Base-by-base conservation (phyloP, 345 rosid species). In the Isatis tinctoria region DNA sequence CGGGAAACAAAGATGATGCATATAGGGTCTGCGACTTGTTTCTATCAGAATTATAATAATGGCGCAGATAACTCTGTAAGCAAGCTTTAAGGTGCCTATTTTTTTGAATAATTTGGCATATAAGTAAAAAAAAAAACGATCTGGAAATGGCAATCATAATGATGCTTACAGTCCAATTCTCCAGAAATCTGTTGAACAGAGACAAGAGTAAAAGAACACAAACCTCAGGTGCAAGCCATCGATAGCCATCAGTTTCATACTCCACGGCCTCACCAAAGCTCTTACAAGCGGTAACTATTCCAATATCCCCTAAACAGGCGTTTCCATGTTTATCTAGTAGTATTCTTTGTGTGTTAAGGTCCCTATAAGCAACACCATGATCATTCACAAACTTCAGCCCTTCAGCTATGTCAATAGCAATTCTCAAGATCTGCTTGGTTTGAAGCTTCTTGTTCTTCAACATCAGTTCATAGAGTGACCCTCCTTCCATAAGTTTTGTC, bases 151-250 rank as follows among this genome's bases (percentile, higher is more conserved):
- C 2, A 60, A 53, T 8, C 39, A 60, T 52, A 37, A 32, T 22
- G 28, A 74, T 58, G 36, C 28, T 65, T 27, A 49, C 41, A 58
- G 17, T 57, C 13, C 49, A 37, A 67, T 22, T 51, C 30, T 28
- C 45, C 60, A 48, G 67, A 65, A 36, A 18, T 24, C 27, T 33
- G 20, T 24, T 73, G 49, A 74, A 56, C 22, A 65, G 26, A 69
- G 51, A 43, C 57, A 39, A 57, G 72, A 49, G 52, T 30, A 70
- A 65, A 18, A 82, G 69, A 71, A 57, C 16, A 85, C 91, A 51
- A 26, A 90, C 97, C 98, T 94, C 98, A 5, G 97, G 98, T 79
- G 97, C 96, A 72, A 91, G 89, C 98, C 98, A 94, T 5, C 96
- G 87, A 77, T 94, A 94, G 41, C 97, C 98, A 84, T 94, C 98